A percentile compares a stretch with the other conserved stretches of the same genome.
Conservation (phyloP, 306 rosid species). For the Vachellia collinsii region DNA sequence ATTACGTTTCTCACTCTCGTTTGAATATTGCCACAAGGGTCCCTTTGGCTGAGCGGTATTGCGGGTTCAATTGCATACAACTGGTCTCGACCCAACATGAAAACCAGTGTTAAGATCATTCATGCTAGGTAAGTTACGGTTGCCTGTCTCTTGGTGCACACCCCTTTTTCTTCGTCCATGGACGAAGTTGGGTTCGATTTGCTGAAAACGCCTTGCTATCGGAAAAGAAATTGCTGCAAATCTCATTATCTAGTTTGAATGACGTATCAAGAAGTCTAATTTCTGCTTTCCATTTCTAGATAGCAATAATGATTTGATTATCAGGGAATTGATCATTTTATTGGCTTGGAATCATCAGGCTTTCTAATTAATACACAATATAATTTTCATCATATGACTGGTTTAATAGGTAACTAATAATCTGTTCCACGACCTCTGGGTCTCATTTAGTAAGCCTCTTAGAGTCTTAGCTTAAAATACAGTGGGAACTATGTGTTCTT, state of each 20-base stretch:
- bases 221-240: not conserved
- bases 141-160: not conserved
- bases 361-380: not conserved
- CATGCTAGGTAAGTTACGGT: slow-evolving; percentile 70
- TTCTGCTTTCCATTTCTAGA: not conserved
- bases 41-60: slow-evolving; percentile 86
- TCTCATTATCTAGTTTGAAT: not conserved
- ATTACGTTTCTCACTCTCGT: not conserved
- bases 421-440: slow-evolving; percentile 1
- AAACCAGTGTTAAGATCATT: slow-evolving; percentile 89
- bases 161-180: not conserved
- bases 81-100: slow-evolving; percentile 97
- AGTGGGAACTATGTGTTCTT: not conserved
- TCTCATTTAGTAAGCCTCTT: not conserved
- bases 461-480: not conserved
- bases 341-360: not conserved
- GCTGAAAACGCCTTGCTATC: not conserved
- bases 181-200: not conserved
- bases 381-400: not conserved
- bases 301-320: not conserved
- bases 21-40: slow-evolving; percentile 50
- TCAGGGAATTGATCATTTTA: not conserved
- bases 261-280: not conserved
- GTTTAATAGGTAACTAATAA: not conserved
- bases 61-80: slow-evolving; percentile 90